Conservation (phyloP, 495 filamentous ascomycete genomes). For the Sordaria brevicollis region DNA sequence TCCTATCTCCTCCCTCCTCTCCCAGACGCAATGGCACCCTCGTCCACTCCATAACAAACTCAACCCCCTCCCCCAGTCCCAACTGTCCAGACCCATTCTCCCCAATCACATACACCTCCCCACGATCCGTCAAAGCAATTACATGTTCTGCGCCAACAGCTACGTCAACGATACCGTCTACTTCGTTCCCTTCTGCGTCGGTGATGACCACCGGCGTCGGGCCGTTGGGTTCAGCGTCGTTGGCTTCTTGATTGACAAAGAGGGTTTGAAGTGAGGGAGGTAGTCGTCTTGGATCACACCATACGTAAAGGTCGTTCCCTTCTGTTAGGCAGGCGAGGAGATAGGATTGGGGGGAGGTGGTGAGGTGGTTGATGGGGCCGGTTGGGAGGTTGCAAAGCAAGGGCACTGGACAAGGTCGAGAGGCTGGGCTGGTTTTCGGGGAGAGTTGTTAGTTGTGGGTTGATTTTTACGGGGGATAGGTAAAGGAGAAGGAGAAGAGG, state of each 20-base stretch:
- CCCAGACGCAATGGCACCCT: slow-evolving; percentile 21
- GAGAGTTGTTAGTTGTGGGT: not conserved
- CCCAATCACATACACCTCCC: slow-evolving; percentile 46
- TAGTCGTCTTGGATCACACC: slow-evolving; percentile 36
- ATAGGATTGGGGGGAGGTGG: slow-evolving; percentile 37
- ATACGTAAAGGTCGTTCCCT: slow-evolving; percentile 52
- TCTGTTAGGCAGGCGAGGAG: slow-evolving; percentile 45
- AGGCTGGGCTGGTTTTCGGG: slow-evolving; percentile 23
- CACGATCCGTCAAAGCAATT: slow-evolving; percentile 39
- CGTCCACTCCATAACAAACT: slow-evolving; percentile 18
- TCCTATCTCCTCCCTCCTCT: slow-evolving; percentile 5
- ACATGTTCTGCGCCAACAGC: slow-evolving; percentile 50
- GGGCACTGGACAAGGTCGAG: slow-evolving; percentile 30
- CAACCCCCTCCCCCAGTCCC: slow-evolving; percentile 26
- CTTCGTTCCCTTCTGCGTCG: slow-evolving; percentile 3
- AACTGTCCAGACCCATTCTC: slow-evolving; percentile 49
- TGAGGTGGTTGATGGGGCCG: slow-evolving; percentile 42
- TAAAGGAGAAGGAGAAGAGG: not conserved
- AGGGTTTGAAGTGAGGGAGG: not conserved
- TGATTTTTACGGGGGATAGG: not conserved
- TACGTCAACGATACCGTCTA: slow-evolving; percentile 40
- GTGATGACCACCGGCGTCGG: slow-evolving; percentile 28
- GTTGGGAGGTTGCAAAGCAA: slow-evolving; percentile 41
- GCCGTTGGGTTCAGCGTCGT: slow-evolving; percentile 5
- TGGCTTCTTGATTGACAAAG: not conserved